These are phyloP conservation scores for Mucor saturninus DNA, from an alignment of 371 early-diverging fungal species.

Conservation along the genomic window DNA sequence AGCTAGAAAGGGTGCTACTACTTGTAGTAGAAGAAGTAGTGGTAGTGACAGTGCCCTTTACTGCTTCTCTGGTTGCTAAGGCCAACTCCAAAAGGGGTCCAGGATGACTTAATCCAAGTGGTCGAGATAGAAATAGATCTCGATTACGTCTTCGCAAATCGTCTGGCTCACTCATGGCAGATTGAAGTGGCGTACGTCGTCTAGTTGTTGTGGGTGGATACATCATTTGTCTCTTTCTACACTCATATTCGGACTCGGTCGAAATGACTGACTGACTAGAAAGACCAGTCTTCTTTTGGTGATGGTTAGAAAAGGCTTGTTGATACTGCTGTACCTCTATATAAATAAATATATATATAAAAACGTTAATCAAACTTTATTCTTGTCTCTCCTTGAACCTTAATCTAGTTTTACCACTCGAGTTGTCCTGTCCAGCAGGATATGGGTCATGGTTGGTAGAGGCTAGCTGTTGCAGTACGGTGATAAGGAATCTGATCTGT, in stretches of 20 bases:
- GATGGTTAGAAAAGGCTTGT: not conserved
- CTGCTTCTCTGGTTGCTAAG: conserved; percentile 42
- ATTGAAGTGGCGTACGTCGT: conserved; percentile 24
- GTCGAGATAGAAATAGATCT: conserved; percentile 36
- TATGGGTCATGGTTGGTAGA: conserved; percentile 68
- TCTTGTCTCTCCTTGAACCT: conserved; percentile 1
- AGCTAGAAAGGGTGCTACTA: conserved; percentile 5
- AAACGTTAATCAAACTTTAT: not conserved
- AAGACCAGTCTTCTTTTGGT: not conserved
- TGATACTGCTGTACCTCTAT: not conserved
- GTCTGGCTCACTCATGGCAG: conserved; percentile 53
- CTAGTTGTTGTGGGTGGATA: conserved; percentile 27
- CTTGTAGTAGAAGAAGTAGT: conserved; percentile 20
- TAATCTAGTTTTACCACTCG: conserved; percentile 1
- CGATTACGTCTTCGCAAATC: conserved; percentile 44
- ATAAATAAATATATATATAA: not conserved
- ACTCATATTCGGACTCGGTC: conserved; percentile 46
- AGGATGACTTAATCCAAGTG: conserved; percentile 33
- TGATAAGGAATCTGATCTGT: conserved; percentile 93
- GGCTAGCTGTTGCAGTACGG: conserved; percentile 89
- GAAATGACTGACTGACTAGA: conserved; percentile 36
- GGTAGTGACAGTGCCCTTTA: conserved; percentile 14
- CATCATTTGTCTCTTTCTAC: conserved; percentile 37
- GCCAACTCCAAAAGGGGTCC: conserved; percentile 53
- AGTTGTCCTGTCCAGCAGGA: conserved; percentile 64